A percentile compares a stretch with the other conserved stretches of the same genome.
Conservation (phyloP, 495 filamentous ascomycete species). For the Patellaria atrata region DNA sequence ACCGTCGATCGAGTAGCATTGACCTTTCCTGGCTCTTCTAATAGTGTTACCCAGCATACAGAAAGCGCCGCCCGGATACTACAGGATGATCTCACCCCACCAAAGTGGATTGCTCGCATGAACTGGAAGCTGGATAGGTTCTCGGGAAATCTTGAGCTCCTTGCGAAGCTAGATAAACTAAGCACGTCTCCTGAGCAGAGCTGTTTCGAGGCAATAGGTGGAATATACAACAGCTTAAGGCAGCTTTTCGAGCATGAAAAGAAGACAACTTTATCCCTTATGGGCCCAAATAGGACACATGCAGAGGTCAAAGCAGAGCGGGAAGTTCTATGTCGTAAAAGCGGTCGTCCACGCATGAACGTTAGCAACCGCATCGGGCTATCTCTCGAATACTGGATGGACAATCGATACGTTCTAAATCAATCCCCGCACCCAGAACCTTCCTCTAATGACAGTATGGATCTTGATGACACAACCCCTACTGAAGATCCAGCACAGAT, state of each 20-base stretch:
- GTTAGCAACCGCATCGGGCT: slow-evolving; percentile 55
- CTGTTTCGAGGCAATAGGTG: slow-evolving; percentile 78
- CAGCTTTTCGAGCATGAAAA: slow-evolving; percentile 54
- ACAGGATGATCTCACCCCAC: slow-evolving; percentile 35
- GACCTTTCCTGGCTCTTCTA: slow-evolving; percentile 18
- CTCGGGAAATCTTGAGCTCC: slow-evolving; percentile 61
- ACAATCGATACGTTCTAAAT: slow-evolving; percentile 37
- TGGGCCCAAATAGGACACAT: slow-evolving; percentile 35
- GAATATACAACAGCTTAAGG: slow-evolving; percentile 52
- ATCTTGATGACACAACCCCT: slow-evolving; percentile 8
- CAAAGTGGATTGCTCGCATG: slow-evolving; percentile 27
- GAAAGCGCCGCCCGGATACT: slow-evolving; percentile 38
- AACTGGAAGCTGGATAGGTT: slow-evolving; percentile 56
- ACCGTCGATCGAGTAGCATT: slow-evolving; percentile 23
- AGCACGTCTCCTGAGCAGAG: slow-evolving; percentile 55
- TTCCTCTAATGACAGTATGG: slow-evolving; percentile 15
- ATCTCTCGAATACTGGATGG: slow-evolving; percentile 75
- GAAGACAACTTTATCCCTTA: slow-evolving; percentile 34
- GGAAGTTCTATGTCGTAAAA: slow-evolving; percentile 47
- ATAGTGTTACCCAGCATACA: slow-evolving; percentile 26
- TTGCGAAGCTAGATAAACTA: slow-evolving; percentile 66
- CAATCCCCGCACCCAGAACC: slow-evolving; percentile 10
- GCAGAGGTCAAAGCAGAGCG: slow-evolving; percentile 29
- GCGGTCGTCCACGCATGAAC: slow-evolving; percentile 72
- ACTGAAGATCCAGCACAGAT: slow-evolving; percentile 23